Evolutionary conservation across 495 filamentous ascomycete species (phyloP), one percentile per base, ranked within the genome.

Genomic region (Cladorrhinum samala): DNA sequence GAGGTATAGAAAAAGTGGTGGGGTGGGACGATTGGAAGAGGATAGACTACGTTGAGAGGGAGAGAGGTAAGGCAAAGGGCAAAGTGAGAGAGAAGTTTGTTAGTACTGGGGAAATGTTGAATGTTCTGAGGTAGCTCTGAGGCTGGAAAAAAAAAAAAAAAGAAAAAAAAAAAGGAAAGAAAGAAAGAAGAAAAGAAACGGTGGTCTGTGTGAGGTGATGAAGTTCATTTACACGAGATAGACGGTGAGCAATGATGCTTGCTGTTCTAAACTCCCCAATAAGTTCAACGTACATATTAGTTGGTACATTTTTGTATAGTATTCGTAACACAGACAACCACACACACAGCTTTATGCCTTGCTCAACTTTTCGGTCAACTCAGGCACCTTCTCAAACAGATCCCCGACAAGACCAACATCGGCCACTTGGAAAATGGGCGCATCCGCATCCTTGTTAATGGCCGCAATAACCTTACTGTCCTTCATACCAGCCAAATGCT

Each of bases 401-500:
- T 98, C 93, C 52, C 91, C 93, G 2, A 96, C 89, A 36, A 97
- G 74, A 9, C 93, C 93, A 43, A 96, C 89, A 68, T 98, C 93
- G 19, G 93, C 94, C 56, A 98, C 81, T 72, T 98, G 94, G 79
- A 98, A 97, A 56, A 98, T 98, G 2, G 93, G 93, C 49, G 92
- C 93, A 72, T 98, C 93, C 1, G 82, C 75, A 62, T 97, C 93
- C 77, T 98, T 98, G 77, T 98, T 97, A 67, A 98, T 97, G 24
- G 88, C 89, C 36, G 91, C 94, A 78, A 98, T 98, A 55, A 98
- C 94, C 78, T 98, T 98, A 77, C 89, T 95, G 68, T 98, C 93
- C 81, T 98, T 98, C 93, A 98, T 98, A 66, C 93, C 93, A 39
- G 94, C 94, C 71, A 98, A 74, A 80, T 98, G 93, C 73, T 98